Evolutionary conservation across 208 protist genomes (phyloP), one percentile per base, ranked within the genome.

Genomic region (Acanthamoeba triangularis): DNA sequence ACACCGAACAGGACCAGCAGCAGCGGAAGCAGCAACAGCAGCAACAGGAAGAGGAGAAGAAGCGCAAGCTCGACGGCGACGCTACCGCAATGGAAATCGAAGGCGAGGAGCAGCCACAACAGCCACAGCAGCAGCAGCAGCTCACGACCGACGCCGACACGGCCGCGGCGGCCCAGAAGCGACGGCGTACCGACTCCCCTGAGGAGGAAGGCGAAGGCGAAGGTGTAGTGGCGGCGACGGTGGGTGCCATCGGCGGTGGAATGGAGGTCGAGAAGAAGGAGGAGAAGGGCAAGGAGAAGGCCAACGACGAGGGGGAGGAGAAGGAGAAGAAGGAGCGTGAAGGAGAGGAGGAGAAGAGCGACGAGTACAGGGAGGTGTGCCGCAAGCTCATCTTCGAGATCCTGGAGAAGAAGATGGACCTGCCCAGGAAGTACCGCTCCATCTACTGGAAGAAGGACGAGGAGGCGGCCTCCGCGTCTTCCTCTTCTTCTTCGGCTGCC

Each of bases 351-450:
- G 76, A 85, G 11, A 78, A 41, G n/a, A 30, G 69, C 47, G 76
- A 85, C 23, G 76, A 85, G 47, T 85, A 85, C 76, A 85, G 54
- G 76, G 76, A 85, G 76, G 76, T 85, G 76, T 85, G 76, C 76
- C 76, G 76, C 35, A 85, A 85, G 76, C 35, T 85, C 44, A 85
- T 85, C 28, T 56, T 85, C 35, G 76, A 85, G 44, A 7, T 85
- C 11, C 76, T 85, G 2, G 76, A 85, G 16, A 85, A 85, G 76
- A 85, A 85, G 76, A 85, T 85, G 41, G 76, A 85, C 13, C 35
- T 85, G 16, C 41, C 76, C 76, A 85, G 54, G 76, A 18, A 56
- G 41, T 85, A 56, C 25, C 59, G 59, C 59, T 65, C 59, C 59
- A 65, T 65, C 59, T 6, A 65, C 59, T 65, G 59, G 59, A 65